Evolutionary conservation across 164 flowering plant species (phyloP), one percentile per base, ranked within the genome.

Genomic region (Chimonanthus salicifolius): DNA sequence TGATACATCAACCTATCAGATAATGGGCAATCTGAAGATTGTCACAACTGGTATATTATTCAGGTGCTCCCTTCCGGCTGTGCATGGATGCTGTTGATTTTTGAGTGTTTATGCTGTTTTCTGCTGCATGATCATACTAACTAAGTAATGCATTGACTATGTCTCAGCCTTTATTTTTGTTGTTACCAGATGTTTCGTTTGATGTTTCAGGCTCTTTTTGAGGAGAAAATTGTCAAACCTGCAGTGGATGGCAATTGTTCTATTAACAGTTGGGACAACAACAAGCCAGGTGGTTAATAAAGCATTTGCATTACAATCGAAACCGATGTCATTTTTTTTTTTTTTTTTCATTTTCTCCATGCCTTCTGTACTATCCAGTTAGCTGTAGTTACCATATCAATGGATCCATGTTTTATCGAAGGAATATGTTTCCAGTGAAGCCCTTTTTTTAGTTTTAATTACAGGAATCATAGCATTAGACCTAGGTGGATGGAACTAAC

Each of bases 1-100:
- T 77, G 99, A 95, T 81, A 90, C 99, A 49, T 95, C 99, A 74
- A 92, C 98, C 3, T 92, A 95, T 83, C 99, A 95, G 82, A 92
- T 92, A 69, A 91, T 95, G 99, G 98, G 98, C 7, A 94, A 92
- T 82, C 82, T 94, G 78, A 94, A 94, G 88, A 94, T 94, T 76
- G 90, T 94, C 49, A 90, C 99, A 1, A 94, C 97, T 67, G 99
- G 90, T 9, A 90, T 94, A 77, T 77, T 94, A 48, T 94, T 94
- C 90, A 94, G 99, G 99, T 94, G 74, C 79, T 70, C 54, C 58
- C 46, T 69, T 80, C 49, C 16, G 7, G 60, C 18, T 6, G 50
- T 16, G 18, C 43, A 7, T 54, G 60, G n/a, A 63, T 18, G 44
- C 7, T 4, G 9, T 44, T 9, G 43, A 45, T 33, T 43, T 45